Evolutionary conservation across 441 rosid species (phyloP).

Genomic region (Isatis lusitanica): DNA sequence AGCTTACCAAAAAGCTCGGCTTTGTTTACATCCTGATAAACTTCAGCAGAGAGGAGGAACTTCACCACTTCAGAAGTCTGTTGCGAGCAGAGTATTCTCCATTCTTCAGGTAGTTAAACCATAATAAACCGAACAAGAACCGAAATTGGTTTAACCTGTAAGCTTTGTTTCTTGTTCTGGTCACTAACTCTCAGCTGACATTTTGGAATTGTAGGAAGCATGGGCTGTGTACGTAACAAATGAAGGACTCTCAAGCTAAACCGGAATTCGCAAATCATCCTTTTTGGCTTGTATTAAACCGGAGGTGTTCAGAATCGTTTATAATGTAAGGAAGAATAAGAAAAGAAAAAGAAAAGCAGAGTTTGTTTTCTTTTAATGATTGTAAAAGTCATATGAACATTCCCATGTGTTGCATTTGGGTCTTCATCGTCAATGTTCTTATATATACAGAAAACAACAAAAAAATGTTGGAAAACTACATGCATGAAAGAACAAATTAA

Average conservation of each 20-base stretch:
- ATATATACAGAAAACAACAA: constrained; percentile 17
- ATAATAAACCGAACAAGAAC: background rate
- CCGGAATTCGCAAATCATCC: background rate
- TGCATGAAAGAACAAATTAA: background rate
- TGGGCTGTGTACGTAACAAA: constrained; percentile 38
- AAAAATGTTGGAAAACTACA: background rate
- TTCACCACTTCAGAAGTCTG: constrained; percentile 56
- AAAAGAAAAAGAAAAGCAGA: background rate
- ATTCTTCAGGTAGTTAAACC: constrained; percentile 67
- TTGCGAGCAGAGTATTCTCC: constrained; percentile 72
- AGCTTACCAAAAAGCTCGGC: constrained; percentile 89
- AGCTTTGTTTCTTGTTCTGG: background rate
- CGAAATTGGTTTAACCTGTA: background rate
- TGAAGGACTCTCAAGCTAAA: constrained; percentile 36
- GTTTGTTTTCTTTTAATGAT: background rate
- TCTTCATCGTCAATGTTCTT: constrained; percentile 12
- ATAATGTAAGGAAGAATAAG: constrained; percentile 11
- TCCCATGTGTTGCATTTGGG: constrained; percentile 21
- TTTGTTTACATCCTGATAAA: constrained; percentile 95
- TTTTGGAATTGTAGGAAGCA: constrained; percentile 30
- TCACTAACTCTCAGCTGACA: background rate
- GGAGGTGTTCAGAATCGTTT: background rate
- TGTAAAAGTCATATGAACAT: constrained; percentile 20
- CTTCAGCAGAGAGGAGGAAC: constrained; percentile 87
- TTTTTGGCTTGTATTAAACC: constrained; percentile 1